Percentiles rank a stretch among this genome's conserved stretches.
Evolutionary conservation across 2,329 filamentous ascomycete species (phyloP).

Genomic region (Cladophialophora carrionii): DNA sequence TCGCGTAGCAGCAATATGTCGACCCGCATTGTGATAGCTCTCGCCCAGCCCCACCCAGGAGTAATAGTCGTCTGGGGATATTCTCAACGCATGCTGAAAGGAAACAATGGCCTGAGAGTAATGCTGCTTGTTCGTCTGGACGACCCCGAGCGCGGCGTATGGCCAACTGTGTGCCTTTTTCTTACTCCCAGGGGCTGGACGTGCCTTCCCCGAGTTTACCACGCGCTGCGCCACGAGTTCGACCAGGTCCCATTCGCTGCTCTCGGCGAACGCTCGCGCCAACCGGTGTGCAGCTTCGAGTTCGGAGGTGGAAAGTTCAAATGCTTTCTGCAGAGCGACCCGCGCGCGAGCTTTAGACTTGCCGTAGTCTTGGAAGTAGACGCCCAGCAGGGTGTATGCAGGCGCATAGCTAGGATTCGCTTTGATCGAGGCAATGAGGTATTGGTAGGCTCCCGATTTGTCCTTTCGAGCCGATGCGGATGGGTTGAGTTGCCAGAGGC

Average conservation of each 20-base stretch:
- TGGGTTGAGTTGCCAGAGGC: constrained; percentile 80
- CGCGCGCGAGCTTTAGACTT: constrained; percentile 83
- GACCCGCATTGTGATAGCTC: constrained; percentile 90
- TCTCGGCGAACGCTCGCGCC: constrained; percentile 81
- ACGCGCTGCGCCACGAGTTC: constrained; percentile 89
- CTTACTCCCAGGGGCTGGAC: constrained; percentile 88
- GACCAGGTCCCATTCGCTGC: constrained; percentile 94
- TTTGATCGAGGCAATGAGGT: constrained; percentile 81
- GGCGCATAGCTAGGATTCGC: constrained; percentile 86
- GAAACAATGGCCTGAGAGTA: constrained; percentile 86
- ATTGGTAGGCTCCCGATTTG: constrained; percentile 78
- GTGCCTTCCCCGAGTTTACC: constrained; percentile 91
- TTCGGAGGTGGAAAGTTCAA: constrained; percentile 87
- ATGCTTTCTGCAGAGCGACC: constrained; percentile 94
- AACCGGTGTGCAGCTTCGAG: constrained; percentile 84
- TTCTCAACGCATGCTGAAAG: constrained; percentile 84
- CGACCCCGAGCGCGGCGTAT: constrained; percentile 87
- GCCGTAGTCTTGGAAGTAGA: constrained; percentile 89
- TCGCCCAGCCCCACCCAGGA: constrained; percentile 97
- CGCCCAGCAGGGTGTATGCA: constrained; percentile 84
- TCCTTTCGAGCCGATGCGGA: constrained; percentile 75
- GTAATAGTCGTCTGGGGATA: constrained; percentile 85
- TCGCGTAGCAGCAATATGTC: constrained; percentile 91
- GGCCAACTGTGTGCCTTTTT: constrained; percentile 94
- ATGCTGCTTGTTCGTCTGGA: constrained; percentile 91